Evolutionary conservation across 495 filamentous ascomycete genomes (phyloP).

Genomic region (Penicillium macrosclerotiorum): DNA sequence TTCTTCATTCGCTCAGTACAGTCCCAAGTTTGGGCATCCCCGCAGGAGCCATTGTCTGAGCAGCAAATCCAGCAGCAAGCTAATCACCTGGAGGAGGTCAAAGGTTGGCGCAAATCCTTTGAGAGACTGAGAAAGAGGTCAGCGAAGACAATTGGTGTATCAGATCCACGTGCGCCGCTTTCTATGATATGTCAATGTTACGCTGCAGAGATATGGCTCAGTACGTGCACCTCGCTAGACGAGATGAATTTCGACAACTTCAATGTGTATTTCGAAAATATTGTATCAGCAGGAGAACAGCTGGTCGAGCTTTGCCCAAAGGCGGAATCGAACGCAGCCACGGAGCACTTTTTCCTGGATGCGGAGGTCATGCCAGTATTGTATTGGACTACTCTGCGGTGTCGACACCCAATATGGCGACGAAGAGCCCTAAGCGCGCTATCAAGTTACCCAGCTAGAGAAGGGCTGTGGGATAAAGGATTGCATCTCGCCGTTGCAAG

Average conservation of each 20-base stretch:
- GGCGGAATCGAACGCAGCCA: neutral
- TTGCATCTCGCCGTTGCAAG: neutral
- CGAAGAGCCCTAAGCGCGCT: slow-evolving; percentile 15
- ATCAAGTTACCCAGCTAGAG: slow-evolving; percentile 1
- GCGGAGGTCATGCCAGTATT: slow-evolving; percentile 15
- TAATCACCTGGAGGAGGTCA: neutral
- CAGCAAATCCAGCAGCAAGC: slow-evolving; percentile 6
- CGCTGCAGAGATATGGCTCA: slow-evolving; percentile 11
- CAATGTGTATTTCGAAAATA: slow-evolving; percentile 10
- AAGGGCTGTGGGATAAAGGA: slow-evolving; percentile 18
- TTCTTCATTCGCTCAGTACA: neutral
- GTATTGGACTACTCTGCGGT: slow-evolving; percentile 16
- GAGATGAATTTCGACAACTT: slow-evolving; percentile 14
- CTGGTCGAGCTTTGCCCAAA: neutral
- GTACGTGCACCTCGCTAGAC: slow-evolving; percentile 3
- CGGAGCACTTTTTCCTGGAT: slow-evolving; percentile 17
- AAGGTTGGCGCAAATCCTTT: slow-evolving; percentile 15
- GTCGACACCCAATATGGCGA: slow-evolving; percentile 20
- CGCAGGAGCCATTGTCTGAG: neutral
- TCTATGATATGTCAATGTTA: slow-evolving; percentile 8
- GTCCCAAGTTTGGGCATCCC: neutral
- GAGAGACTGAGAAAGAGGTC: slow-evolving; percentile 5
- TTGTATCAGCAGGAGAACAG: slow-evolving; percentile 9
- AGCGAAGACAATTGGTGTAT: neutral
- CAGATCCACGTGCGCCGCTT: slow-evolving; percentile 16